Evolutionary conservation across 768 basidiomycete genomes (phyloP).

Genomic region (Macrolepiota albuminosa): DNA sequence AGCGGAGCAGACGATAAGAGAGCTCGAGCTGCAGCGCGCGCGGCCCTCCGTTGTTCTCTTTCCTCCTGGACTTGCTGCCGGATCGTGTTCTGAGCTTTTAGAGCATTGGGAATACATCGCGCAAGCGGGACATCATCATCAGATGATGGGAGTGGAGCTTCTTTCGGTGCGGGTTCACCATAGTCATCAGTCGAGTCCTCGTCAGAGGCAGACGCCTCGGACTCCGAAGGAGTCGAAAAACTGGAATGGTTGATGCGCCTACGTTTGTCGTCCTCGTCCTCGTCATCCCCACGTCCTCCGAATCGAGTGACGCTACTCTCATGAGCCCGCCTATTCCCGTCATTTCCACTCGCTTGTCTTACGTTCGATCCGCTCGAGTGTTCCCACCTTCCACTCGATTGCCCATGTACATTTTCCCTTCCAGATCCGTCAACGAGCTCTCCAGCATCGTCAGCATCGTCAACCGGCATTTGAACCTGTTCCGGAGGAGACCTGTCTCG

Average conservation of each 20-base stretch:
- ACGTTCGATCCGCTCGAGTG: conserved; percentile 11
- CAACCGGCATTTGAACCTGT: conserved; percentile 1
- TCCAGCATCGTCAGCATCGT: conserved; percentile 14
- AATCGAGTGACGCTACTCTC: conserved; percentile 33
- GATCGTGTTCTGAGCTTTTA: conserved; percentile 79
- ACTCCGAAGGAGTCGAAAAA: conserved; percentile 29
- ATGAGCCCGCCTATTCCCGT: conserved; percentile 17
- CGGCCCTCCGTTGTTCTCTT: conserved; percentile 49
- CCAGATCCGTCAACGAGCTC: conserved; percentile 23
- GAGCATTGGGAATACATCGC: conserved; percentile 74
- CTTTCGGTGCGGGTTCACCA: too few relatives aligned
- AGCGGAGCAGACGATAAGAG: conserved; percentile 16
- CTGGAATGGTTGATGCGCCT: conserved; percentile 22
- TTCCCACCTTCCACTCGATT: too few relatives aligned
- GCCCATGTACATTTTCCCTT: conserved; percentile 17
- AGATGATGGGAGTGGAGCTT: conserved; percentile 23
- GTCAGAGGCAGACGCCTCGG: conserved; percentile 37
- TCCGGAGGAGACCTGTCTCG: conserved; percentile 1
- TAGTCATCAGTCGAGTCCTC: conserved; percentile 36
- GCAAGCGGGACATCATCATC: conserved; percentile 87
- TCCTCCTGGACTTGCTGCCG: conserved; percentile 69
- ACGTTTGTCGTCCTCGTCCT: conserved; percentile 22
- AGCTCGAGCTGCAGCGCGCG: conserved; percentile 30
- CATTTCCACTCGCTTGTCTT: conserved; percentile 17
- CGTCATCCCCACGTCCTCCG: conserved; percentile 32